Percentiles rank a stretch among this genome's conserved stretches.
phyloP scores from a whole-genome alignment of 805 yeast genomes.

The Cyberlindnera lachancei region DNA sequence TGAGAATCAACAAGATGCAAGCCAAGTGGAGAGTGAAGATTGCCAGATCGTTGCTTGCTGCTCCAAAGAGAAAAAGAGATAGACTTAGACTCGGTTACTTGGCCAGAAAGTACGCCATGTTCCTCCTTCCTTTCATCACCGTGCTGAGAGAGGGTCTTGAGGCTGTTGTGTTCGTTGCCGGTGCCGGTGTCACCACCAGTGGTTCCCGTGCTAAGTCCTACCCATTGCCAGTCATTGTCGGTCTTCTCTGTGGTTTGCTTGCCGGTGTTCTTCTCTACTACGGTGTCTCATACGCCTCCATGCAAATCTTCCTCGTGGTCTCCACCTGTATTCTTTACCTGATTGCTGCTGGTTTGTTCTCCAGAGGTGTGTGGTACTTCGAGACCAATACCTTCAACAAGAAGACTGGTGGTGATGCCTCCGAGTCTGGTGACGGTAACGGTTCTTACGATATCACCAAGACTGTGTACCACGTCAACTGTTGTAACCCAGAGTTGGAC shows the following conservation, averaged over 20 bases:
- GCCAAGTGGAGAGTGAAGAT: constrained; percentile 95
- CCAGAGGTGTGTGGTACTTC: constrained; percentile 89
- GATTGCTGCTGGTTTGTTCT: constrained; percentile 87
- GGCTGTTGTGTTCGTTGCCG: constrained; percentile 94
- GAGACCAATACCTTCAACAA: constrained; percentile 59
- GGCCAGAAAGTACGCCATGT: constrained; percentile 77
- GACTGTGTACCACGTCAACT: constrained; percentile 93
- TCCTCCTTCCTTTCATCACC: constrained; percentile 82
- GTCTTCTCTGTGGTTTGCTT: constrained; percentile 68
- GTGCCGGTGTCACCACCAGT: constrained; percentile 69
- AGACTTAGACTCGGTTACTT: constrained; percentile 47
- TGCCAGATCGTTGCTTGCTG: constrained; percentile 70
- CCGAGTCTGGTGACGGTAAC: constrained; percentile 89
- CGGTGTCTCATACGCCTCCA: constrained; percentile 76
- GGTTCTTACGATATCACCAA: constrained; percentile 82
- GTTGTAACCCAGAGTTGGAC: constrained; percentile 89
- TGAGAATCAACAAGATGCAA: constrained; percentile 92
- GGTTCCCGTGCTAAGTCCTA: constrained; percentile 59
- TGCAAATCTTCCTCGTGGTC: constrained; percentile 78
- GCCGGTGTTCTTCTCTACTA: constrained; percentile 70
- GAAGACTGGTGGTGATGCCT: constrained; percentile 87
- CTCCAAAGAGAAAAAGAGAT: constrained; percentile 42
- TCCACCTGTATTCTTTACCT: constrained; percentile 87
- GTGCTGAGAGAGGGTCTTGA: constrained; percentile 95
- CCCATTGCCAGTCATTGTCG: constrained; percentile 90